These are phyloP conservation scores for Fusarium nurragi DNA, from an alignment of 2,329 filamentous ascomycete genomes.

Conservation along the genomic window DNA sequence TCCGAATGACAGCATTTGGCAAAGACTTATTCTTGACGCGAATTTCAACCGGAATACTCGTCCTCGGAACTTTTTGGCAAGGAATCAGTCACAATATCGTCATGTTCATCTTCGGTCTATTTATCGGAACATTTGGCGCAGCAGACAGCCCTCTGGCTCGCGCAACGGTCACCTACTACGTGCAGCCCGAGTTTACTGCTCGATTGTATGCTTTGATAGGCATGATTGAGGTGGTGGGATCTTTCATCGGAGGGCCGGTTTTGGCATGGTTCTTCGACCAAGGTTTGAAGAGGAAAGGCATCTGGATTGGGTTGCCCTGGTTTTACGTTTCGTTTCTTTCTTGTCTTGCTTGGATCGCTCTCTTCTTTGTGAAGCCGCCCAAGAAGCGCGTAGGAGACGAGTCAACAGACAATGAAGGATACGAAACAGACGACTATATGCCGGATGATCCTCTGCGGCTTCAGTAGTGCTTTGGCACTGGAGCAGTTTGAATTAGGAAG, in stretches of 20 bases:
- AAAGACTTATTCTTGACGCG: constrained; percentile 52
- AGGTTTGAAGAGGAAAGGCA: constrained; percentile 49
- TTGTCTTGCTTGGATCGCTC: constrained; percentile 41
- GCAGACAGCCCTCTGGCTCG: constrained; percentile 52
- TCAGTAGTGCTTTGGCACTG: constrained; percentile 17
- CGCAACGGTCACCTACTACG: constrained; percentile 54
- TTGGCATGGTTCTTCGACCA: constrained; percentile 52
- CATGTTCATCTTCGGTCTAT: constrained; percentile 52
- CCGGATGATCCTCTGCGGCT: constrained; percentile 41
- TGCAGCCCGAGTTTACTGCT: constrained; percentile 51
- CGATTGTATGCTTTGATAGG: constrained; percentile 54
- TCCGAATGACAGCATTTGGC: constrained; percentile 47
- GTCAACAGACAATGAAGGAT: constrained; percentile 20
- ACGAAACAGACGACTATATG: constrained; percentile 36
- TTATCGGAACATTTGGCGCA: constrained; percentile 51
- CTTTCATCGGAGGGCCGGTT: constrained; percentile 53
- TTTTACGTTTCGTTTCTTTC: constrained; percentile 51
- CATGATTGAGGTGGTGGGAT: constrained; percentile 52
- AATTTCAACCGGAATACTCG: constrained; percentile 48
- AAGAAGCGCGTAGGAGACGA: constrained; percentile 34
- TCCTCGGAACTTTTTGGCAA: constrained; percentile 48
- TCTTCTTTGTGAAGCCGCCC: constrained; percentile 49
- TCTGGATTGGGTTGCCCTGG: constrained; percentile 53
- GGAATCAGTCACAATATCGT: constrained; percentile 47
- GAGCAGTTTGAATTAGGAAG: neutral